A percentile compares a stretch with the other conserved stretches of the same genome.
Conservation (phyloP, 805 yeast species). For the Scheffersomyces spartinae region DNA sequence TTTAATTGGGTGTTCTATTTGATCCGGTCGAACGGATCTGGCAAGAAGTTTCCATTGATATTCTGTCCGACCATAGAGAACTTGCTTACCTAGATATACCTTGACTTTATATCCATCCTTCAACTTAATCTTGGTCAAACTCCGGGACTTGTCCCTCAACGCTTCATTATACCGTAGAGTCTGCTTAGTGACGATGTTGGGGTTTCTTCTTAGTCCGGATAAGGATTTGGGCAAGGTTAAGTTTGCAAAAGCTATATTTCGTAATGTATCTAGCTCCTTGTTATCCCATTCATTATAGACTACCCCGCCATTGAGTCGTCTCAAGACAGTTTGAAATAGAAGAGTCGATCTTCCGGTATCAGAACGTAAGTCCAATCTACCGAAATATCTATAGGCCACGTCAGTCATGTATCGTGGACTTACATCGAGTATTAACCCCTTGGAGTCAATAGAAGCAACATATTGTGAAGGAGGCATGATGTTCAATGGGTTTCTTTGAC, state of each 20-base stretch:
- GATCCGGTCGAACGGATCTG: conserved; percentile 13
- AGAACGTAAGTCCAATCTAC: conserved; percentile 15
- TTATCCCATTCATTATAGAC: conserved; percentile 3
- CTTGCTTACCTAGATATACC: conserved; percentile 13
- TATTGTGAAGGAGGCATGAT: conserved; percentile 18
- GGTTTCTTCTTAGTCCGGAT: conserved; percentile 15
- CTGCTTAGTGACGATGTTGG: conserved; percentile 13
- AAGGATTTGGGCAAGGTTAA: conserved; percentile 12
- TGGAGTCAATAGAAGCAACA: conserved; percentile 11
- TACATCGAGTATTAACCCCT: conserved; percentile 13
- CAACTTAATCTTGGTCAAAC: too few relatives aligned
- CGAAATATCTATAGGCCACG: conserved; percentile 18
- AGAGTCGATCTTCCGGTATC: conserved; percentile 14
- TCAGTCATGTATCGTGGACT: conserved; percentile 20
- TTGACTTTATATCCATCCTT: conserved; percentile 7
- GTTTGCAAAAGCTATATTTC: conserved; percentile 12
- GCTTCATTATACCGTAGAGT: conserved; percentile 18
- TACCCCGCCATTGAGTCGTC: conserved; percentile 8
- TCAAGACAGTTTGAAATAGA: conserved; percentile 13
- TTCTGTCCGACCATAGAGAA: conserved; percentile 11
- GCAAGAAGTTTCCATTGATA: conserved; percentile 25
- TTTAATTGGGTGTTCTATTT: conserved; percentile 11
- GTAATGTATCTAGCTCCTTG: conserved; percentile 11
- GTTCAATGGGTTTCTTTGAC: conserved; percentile 11
- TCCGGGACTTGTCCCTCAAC: too few relatives aligned